A percentile compares a stretch with the other conserved stretches of the same genome.
Conservation (phyloP, 768 basidiomycete genomes). For the Hericium coralloides region DNA sequence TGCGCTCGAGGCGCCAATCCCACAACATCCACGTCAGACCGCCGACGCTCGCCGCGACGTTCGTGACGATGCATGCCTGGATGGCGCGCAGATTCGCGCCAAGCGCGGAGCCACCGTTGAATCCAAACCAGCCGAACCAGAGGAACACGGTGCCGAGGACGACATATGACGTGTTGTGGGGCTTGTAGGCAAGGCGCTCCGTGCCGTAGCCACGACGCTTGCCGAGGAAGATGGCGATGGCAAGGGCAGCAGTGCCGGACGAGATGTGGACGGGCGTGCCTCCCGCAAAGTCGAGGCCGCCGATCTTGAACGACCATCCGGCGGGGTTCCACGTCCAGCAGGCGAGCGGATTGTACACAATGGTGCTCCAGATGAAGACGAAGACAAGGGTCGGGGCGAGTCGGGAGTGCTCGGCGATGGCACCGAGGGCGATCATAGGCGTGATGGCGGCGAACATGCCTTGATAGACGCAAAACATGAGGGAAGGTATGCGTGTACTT, state of each 20-base stretch:
- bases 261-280: slow-evolving; percentile 97
- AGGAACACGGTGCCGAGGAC: slow-evolving; percentile 89
- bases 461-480: slow-evolving; percentile 81
- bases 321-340: slow-evolving; percentile 94
- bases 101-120: slow-evolving; percentile 90
- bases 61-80: slow-evolving; percentile 88
- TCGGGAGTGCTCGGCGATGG: slow-evolving; percentile 82
- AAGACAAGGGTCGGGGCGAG: slow-evolving; percentile 85
- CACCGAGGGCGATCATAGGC: slow-evolving; percentile 87
- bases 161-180: slow-evolving; percentile 90
- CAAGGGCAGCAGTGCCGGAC: slow-evolving; percentile 86
- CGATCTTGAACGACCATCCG: slow-evolving; percentile 67
- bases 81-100: slow-evolving; percentile 82
- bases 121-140: slow-evolving; percentile 96
- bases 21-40: slow-evolving; percentile 90
- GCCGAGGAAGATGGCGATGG: slow-evolving; percentile 85
- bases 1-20: slow-evolving; percentile 90
- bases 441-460: slow-evolving; percentile 88
- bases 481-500: slow-evolving; percentile 55
- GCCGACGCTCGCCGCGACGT: slow-evolving; percentile 83
- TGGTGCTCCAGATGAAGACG: slow-evolving; percentile 79
- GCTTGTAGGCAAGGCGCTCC: slow-evolving; percentile 84
- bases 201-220: slow-evolving; percentile 90
- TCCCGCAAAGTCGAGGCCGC: slow-evolving; percentile 88
- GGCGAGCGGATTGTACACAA: slow-evolving; percentile 91